Evolutionary conservation across 192 early-diverging fungal genomes (phyloP), one percentile per base, ranked within the genome.

Genomic region (Lobulomyces angularis): DNA sequence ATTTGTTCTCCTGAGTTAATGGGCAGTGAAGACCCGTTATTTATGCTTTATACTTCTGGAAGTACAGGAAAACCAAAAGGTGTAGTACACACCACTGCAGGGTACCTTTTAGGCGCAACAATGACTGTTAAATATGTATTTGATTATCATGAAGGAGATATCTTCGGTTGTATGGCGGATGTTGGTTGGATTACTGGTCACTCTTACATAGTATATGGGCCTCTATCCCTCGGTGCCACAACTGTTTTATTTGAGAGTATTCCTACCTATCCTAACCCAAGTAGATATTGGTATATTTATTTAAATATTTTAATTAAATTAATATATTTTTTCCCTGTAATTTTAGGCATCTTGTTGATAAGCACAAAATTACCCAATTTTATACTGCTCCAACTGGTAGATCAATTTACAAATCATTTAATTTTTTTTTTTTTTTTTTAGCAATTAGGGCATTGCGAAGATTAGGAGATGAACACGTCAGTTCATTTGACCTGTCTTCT

Each of bases 381-480:
- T 97, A 97, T 70, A 97, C 92, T 24, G 92, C 92, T 2, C 92
- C 92, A 27, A 97, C 92, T 22, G n/a, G n/a, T n/a, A n/a, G n/a
- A n/a, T n/a, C n/a, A n/a, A n/a, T n/a, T n/a, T n/a, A n/a, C n/a
- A n/a, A n/a, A n/a, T n/a, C n/a, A n/a, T n/a, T n/a, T n/a, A n/a
- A n/a, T n/a, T n/a, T n/a, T n/a, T n/a, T n/a, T n/a, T n/a, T n/a
- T n/a, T n/a, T n/a, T n/a, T n/a, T n/a, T n/a, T n/a, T n/a, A n/a
- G 92, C 92, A 38, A 94, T 97, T 53, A 83, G 92, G 35, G 85
- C 90, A n/a, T 71, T 97, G 44, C 81, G 88, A 34, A 76, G 88
- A 27, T 58, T 86, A 17, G 90, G 90, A 51, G 76, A 89, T 41
- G 58, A 79, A 5, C 71, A 66, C 62, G 74, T 96, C 21, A 69